A percentile compares a stretch with the other conserved stretches of the same genome.
phyloP scores from a whole-genome alignment of 2,329 filamentous ascomycete genomes.

The Trichophaea hybrida region DNA sequence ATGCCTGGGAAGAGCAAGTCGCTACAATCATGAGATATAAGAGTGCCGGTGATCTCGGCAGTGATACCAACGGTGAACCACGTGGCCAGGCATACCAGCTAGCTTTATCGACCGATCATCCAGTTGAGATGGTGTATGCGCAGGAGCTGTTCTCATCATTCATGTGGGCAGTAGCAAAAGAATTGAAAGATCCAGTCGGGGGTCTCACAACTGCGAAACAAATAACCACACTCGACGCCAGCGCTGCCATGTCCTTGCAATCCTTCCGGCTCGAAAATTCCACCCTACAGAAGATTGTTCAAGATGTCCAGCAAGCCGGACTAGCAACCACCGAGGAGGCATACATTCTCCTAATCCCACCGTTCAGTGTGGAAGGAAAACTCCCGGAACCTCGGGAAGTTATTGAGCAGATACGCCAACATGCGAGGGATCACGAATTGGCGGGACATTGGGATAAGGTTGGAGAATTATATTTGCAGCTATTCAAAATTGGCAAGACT shows the following conservation, averaged over 20 bases:
- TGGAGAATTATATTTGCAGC: background rate
- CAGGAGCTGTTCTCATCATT: constrained; percentile 15
- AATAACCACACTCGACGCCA: background rate
- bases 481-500: background rate
- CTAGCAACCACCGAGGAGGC: constrained; percentile 25
- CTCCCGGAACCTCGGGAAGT: background rate
- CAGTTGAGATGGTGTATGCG: constrained; percentile 7
- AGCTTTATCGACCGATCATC: background rate
- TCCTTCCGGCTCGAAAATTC: background rate
- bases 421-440: background rate
- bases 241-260: background rate
- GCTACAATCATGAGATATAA: background rate
- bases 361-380: constrained; percentile 20
- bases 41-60: background rate
- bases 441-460: background rate
- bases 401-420: background rate
- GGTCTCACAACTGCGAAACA: background rate
- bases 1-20: too few relatives aligned
- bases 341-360: constrained; percentile 28
- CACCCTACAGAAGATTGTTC: constrained; percentile 17
- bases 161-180: constrained; percentile 3
- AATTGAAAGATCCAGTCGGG: background rate
- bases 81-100: background rate
- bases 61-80: background rate
- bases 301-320: constrained; percentile 25